Percentiles rank a stretch among this genome's conserved stretches.
Evolutionary conservation across 768 basidiomycete genomes (phyloP).

Genomic region (Boletus vermiculosoides): DNA sequence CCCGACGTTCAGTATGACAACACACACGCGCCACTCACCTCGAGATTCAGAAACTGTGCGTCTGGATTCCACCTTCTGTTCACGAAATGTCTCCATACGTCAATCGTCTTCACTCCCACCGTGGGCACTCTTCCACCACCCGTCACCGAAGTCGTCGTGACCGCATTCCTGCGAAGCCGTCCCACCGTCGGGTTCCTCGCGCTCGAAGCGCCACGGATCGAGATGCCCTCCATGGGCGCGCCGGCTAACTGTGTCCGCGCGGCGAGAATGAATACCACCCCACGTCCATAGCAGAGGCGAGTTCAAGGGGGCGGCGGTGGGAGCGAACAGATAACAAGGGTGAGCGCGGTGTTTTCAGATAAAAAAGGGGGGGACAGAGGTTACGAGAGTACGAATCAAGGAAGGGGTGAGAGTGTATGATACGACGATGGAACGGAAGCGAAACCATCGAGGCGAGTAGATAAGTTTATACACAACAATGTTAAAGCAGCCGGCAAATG

Average conservation of each 20-base stretch:
- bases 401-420: slow-evolving; percentile 5
- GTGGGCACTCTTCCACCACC: slow-evolving; percentile 18
- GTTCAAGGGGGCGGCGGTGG: slow-evolving; percentile 24
- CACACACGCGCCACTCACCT: slow-evolving; percentile 49
- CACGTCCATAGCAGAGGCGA: slow-evolving; percentile 20
- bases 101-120: slow-evolving; percentile 43
- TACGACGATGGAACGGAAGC: slow-evolving; percentile 10
- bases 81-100: slow-evolving; percentile 77
- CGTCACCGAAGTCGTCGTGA: slow-evolving; percentile 29
- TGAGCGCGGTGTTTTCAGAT: slow-evolving; percentile 37
- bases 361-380: background rate
- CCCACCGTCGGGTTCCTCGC: slow-evolving; percentile 43
- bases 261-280: slow-evolving; percentile 37
- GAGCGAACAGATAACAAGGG: slow-evolving; percentile 33
- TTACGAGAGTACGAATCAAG: slow-evolving; percentile 12
- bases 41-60: slow-evolving; percentile 71
- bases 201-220: slow-evolving; percentile 66
- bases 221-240: slow-evolving; percentile 48
- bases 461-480: slow-evolving; percentile 18
- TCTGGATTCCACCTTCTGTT: slow-evolving; percentile 70
- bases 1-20: background rate
- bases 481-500: slow-evolving; percentile 13
- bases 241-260: slow-evolving; percentile 37
- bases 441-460: slow-evolving; percentile 16
- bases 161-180: slow-evolving; percentile 60